Evolutionary conservation across 306 rosid species (phyloP), one percentile per base, ranked within the genome.

Genomic region (Cotoneaster glaucophyllus): DNA sequence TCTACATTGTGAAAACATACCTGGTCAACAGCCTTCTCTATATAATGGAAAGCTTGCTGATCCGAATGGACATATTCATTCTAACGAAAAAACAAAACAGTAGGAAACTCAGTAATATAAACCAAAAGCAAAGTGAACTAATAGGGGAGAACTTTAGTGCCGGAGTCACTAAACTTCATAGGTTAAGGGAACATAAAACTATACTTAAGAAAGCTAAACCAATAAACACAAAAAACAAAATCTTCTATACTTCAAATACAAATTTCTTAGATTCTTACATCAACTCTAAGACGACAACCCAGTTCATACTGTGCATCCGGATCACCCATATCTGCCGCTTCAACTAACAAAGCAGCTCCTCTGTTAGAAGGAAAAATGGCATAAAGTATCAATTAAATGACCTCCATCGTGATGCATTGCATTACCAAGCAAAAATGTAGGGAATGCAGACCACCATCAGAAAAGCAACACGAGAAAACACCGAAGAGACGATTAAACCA

Each of bases 1-100:
- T 61, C 82, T 73, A 53, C 75, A 62, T 79, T 67, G 67, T 19
- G n/a, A 67, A 79, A 58, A 76, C 34, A 37, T 84, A 95, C 99
- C 96, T 90, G 97, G 41, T 95, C 98, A 71, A 89, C 97, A 57
- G 93, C 97, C 83, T 89, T 92, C 91, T 90, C 97, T 92, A 95
- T 69, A 86, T 89, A 90, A 88, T 92, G 86, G 64, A 95, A 92
- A 65, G 98, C 98, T 86, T 88, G 92, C 80, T 95, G 96, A 84
- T 90, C 97, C 17, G 96, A 83, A 29, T 89, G 90, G 81, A 92
- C 96, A 78, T 92, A 69, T 4, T 93, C 89, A 79, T 92, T 95
- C 97, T 95, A 77, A 73, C 63, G 24, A 76, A 34, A 71, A 79
- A 29, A 48, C 37, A 70, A 62, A 37, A 74, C 52, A 70, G 56